These are phyloP conservation scores for Tulasnella sp. DNA, from an alignment of 768 basidiomycete genomes.

Conservation along the genomic window DNA sequence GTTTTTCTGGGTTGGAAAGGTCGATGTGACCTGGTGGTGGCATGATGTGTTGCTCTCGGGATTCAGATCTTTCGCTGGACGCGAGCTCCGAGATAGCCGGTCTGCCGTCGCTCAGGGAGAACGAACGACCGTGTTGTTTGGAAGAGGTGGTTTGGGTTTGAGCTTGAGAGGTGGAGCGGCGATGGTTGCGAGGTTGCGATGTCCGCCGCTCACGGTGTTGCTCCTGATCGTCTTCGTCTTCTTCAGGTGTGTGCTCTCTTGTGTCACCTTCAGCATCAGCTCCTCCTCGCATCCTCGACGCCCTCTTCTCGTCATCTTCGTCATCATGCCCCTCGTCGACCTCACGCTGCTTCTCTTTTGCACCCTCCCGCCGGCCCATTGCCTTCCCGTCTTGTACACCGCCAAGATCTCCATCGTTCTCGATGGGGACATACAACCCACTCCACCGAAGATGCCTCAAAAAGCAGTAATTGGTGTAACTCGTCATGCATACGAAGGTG, in stretches of 20 bases:
- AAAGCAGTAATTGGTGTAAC: conserved; percentile 77
- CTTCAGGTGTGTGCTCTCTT: too few relatives aligned
- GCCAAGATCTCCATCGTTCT: background rate
- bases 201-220: background rate
- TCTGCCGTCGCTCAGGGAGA: background rate
- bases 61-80: background rate
- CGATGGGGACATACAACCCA: background rate
- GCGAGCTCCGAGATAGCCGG: conserved; percentile 3
- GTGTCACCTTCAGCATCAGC: background rate
- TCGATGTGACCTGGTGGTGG: too few relatives aligned
- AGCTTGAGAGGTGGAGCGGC: background rate
- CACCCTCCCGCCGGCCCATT: background rate
- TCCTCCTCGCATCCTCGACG: background rate
- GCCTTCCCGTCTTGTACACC: background rate
- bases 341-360: background rate
- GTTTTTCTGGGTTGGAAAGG: background rate
- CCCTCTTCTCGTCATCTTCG: background rate
- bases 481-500: conserved; percentile 62
- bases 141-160: background rate
- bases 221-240: too few relatives aligned
- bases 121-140: too few relatives aligned
- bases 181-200: background rate
- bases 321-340: background rate
- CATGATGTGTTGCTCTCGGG: background rate
- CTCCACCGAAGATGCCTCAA: conserved; percentile 55